phyloP scores from a whole-genome alignment of 1,284 basidiomycete species.

The Sporisorium reilianum region DNA sequence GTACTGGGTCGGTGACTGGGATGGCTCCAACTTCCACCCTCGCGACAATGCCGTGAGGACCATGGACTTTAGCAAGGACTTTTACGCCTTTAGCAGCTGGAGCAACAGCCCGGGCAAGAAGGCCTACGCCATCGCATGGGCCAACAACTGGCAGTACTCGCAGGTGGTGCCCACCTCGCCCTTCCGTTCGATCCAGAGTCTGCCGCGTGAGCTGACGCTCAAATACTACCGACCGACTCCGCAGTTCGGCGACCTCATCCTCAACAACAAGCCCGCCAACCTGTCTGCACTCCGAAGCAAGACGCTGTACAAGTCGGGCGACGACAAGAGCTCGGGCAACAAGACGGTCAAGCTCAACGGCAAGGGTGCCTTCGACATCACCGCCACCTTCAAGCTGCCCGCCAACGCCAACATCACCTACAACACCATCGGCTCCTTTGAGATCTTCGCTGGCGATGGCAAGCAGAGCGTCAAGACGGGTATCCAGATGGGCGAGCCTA shows the following conservation, averaged over 20 bases:
- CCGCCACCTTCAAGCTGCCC: conserved; percentile 60
- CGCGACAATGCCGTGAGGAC: conserved; percentile 66
- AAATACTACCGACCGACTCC: conserved; percentile 62
- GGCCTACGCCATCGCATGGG: conserved; percentile 70
- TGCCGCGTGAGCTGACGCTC: conserved; percentile 65
- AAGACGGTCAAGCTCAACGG: conserved; percentile 58
- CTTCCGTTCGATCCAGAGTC: conserved; percentile 69
- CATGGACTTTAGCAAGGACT: conserved; percentile 71
- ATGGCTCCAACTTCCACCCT: conserved; percentile 69
- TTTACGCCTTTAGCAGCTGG: conserved; percentile 71
- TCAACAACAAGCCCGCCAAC: conserved; percentile 67
- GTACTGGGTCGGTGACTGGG: conserved; percentile 70
- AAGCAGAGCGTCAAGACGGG: conserved; percentile 52
- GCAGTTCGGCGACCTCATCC: conserved; percentile 61
- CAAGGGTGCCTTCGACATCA: conserved; percentile 67
- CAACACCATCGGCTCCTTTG: conserved; percentile 46
- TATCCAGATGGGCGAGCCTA: conserved; percentile 61
- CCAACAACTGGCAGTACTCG: conserved; percentile 71
- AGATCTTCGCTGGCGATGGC: conserved; percentile 34
- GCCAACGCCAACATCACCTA: conserved; percentile 37
- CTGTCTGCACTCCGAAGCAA: conserved; percentile 54
- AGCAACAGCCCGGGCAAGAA: conserved; percentile 58
- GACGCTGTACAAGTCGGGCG: conserved; percentile 29
- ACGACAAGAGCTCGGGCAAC: conserved; percentile 45
- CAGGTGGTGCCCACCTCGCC: conserved; percentile 69